Evolutionary conservation across 225 moss, liverwort and hornwort genomes (phyloP).

Genomic region (Asterella californica): DNA sequence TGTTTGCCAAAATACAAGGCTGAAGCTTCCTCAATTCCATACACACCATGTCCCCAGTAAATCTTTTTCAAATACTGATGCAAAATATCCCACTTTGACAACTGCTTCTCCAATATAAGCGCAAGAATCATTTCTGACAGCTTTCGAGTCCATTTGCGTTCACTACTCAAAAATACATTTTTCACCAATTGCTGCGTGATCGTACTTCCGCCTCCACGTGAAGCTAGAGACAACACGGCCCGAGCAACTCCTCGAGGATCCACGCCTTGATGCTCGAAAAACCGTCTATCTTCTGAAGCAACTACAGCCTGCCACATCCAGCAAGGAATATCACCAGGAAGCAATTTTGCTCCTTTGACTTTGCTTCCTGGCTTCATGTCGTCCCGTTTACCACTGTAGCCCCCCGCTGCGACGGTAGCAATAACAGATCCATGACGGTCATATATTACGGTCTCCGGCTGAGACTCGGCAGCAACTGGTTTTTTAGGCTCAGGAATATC

Average conservation of each 20-base stretch:
- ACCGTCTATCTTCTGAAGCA: slow-evolving; percentile 92
- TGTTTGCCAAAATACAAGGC: slow-evolving; percentile 97
- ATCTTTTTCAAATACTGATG: slow-evolving; percentile 93
- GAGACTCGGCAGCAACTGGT: slow-evolving; percentile 35
- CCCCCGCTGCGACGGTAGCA: slow-evolving; percentile 66
- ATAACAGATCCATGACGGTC: slow-evolving; percentile 85
- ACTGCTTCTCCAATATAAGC: slow-evolving; percentile 69
- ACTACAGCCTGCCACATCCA: slow-evolving; percentile 98
- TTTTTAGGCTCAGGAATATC: slow-evolving; percentile 55
- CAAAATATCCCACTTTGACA: slow-evolving; percentile 96
- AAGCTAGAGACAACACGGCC: slow-evolving; percentile 62
- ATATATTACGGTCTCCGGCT: slow-evolving; percentile 62
- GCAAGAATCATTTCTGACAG: slow-evolving; percentile 87
- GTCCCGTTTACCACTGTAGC: slow-evolving; percentile 37
- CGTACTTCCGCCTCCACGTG: slow-evolving; percentile 94
- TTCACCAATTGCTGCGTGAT: slow-evolving; percentile 97
- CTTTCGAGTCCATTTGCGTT: slow-evolving; percentile 93
- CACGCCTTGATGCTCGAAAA: slow-evolving; percentile 87
- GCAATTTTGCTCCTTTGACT: slow-evolving; percentile 34
- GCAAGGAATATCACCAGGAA: slow-evolving; percentile 67
- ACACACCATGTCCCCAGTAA: slow-evolving; percentile 98
- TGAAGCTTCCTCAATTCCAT: slow-evolving; percentile 90
- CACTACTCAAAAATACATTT: slow-evolving; percentile 71
- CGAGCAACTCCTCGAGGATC: slow-evolving; percentile 81
- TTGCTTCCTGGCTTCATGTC: slow-evolving; percentile 26